Percentiles rank a stretch among this genome's conserved stretches.
These are phyloP conservation scores for Aureobasidium lini DNA, from an alignment of 2,329 filamentous ascomycete species.

Conservation along the genomic window DNA sequence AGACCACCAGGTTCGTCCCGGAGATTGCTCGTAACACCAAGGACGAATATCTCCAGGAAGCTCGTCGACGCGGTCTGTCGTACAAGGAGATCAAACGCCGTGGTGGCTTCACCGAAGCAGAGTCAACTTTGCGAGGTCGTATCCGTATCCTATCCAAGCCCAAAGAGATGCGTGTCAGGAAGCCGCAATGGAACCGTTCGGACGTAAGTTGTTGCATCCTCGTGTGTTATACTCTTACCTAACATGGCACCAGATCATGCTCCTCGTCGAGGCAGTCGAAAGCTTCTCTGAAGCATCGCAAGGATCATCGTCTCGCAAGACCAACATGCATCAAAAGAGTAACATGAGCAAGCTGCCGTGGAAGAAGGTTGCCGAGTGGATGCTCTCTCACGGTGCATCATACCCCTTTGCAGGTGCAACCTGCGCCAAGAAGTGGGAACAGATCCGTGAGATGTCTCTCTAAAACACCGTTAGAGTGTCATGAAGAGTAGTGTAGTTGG, in stretches of 20 bases:
- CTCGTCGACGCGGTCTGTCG: conserved; percentile 50
- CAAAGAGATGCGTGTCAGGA: conserved; percentile 54
- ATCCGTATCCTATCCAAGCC: conserved; percentile 59
- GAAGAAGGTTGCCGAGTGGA: conserved; percentile 51
- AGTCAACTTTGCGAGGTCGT: conserved; percentile 65
- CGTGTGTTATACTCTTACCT: neutral
- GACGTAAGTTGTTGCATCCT: conserved; percentile 51
- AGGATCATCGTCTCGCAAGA: conserved; percentile 15
- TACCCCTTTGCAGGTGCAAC: conserved; percentile 56
- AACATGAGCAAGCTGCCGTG: conserved; percentile 43
- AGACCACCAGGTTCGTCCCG: neutral
- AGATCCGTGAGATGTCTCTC: conserved; percentile 27
- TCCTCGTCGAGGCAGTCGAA: conserved; percentile 14
- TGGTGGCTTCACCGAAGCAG: conserved; percentile 55
- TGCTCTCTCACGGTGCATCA: conserved; percentile 44
- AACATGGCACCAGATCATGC: conserved; percentile 20
- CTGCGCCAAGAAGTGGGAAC: conserved; percentile 55
- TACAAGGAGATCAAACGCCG: conserved; percentile 56
- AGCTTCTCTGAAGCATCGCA: conserved; percentile 19
- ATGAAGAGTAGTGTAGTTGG: neutral
- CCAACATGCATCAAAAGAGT: neutral
- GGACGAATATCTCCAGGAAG: conserved; percentile 41
- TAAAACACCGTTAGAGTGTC: neutral
- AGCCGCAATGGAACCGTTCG: conserved; percentile 54
- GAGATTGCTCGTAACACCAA: conserved; percentile 17